phyloP scores from a whole-genome alignment of 768 basidiomycete genomes.

The Russula abietina region DNA sequence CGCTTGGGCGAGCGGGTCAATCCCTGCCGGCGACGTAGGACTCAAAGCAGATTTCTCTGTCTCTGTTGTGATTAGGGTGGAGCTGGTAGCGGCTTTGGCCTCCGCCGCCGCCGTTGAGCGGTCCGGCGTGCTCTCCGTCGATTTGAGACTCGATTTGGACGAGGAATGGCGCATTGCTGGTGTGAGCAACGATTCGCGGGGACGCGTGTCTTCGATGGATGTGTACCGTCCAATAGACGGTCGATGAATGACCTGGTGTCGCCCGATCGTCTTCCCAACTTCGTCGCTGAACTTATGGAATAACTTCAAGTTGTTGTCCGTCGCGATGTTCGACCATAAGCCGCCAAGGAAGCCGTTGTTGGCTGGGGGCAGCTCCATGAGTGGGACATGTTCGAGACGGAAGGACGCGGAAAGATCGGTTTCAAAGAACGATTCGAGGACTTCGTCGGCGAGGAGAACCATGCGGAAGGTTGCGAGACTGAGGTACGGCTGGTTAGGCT shows the following conservation, averaged over 20 bases:
- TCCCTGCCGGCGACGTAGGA: constrained; percentile 29
- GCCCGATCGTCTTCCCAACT: constrained; percentile 90
- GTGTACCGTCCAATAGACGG: constrained; percentile 87
- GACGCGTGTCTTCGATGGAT: constrained; percentile 78
- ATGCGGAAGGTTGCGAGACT: constrained; percentile 97
- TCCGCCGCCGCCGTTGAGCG: constrained; percentile 29
- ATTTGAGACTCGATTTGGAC: constrained; percentile 47
- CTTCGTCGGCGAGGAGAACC: constrained; percentile 95
- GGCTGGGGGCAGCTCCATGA: constrained; percentile 55
- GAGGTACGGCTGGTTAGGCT: constrained; percentile 84
- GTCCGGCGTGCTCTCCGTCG: constrained; percentile 25
- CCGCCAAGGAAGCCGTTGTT: constrained; percentile 70
- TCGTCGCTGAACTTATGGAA: constrained; percentile 93
- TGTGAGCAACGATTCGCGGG: constrained; percentile 79
- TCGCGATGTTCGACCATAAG: constrained; percentile 83
- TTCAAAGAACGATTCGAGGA: constrained; percentile 95
- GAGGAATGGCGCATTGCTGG: constrained; percentile 56
- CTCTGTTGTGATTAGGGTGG: constrained; percentile 27
- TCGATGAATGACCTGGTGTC: constrained; percentile 75
- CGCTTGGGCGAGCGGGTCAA: constrained; percentile 62
- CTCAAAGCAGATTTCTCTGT: constrained; percentile 22
- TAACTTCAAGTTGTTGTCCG: constrained; percentile 87
- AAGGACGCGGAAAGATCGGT: constrained; percentile 87
- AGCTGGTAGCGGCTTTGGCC: background rate
- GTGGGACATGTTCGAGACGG: constrained; percentile 63